A percentile compares a stretch with the other conserved stretches of the same genome.
Conservation (phyloP, 441 rosid species). For the Pelargonium hybrid region DNA sequence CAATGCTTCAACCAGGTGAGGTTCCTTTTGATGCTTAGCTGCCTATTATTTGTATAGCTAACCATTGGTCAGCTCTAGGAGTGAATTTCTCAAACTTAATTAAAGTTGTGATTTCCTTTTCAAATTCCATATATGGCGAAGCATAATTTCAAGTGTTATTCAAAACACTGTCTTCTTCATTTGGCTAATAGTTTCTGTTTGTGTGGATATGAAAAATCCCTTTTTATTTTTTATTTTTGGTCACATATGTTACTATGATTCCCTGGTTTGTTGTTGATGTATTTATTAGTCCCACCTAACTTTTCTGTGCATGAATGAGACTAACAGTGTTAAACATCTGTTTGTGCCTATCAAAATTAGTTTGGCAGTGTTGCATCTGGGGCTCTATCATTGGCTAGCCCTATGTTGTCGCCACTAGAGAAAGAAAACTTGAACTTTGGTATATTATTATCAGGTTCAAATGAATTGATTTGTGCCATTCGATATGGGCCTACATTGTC, state of each 20-base stretch:
- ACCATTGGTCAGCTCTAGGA: neutral
- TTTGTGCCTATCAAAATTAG: neutral
- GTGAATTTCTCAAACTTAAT: neutral
- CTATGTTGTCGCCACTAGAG: neutral
- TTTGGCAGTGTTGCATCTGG: neutral
- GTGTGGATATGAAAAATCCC: neutral
- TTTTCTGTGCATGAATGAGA: neutral
- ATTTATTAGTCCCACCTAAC: neutral
- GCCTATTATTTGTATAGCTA: neutral
- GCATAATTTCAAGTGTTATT: neutral
- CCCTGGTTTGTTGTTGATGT: neutral
- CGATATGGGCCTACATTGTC: too few relatives aligned
- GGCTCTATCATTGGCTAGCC: neutral
- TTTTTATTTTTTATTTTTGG: neutral
- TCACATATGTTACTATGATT: neutral
- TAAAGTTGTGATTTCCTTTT: neutral
- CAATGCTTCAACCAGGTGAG: slow-evolving; percentile 31
- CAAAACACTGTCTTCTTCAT: neutral
- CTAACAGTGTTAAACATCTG: neutral
- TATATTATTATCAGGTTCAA: neutral
- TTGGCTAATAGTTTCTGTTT: neutral
- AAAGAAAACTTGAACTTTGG: neutral
- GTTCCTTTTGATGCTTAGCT: slow-evolving; percentile 5
- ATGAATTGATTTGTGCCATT: neutral
- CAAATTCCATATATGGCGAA: neutral